Percentiles rank a stretch among this genome's conserved stretches.
phyloP scores from a whole-genome alignment of 1,139 yeast species.

The Hyphopichia pseudoburtonii region DNA sequence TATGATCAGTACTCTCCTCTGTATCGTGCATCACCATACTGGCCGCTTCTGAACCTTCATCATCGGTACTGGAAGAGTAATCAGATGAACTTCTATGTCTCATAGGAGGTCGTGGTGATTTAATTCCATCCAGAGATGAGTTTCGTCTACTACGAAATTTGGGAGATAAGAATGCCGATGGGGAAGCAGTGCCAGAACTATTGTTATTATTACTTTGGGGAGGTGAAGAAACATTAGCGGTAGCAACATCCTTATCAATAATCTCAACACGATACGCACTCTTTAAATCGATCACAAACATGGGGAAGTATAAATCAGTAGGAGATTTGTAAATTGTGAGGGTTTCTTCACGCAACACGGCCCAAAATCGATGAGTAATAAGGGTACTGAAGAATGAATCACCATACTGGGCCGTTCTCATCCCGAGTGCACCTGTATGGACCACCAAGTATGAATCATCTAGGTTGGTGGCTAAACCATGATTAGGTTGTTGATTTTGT shows the following conservation, averaged over 20 bases:
- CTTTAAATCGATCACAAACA: constrained; percentile 68
- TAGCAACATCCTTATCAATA: constrained; percentile 23
- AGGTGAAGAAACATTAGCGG: neutral
- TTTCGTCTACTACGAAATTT: neutral
- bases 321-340: constrained; percentile 69
- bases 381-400: constrained; percentile 38
- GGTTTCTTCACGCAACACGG: constrained; percentile 67
- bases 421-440: constrained; percentile 50
- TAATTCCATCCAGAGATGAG: neutral
- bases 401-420: constrained; percentile 47
- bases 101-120: constrained; percentile 2
- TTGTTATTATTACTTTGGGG: neutral
- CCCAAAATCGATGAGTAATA: constrained; percentile 61
- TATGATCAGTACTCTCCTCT: constrained; percentile 29
- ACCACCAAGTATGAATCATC: constrained; percentile 35
- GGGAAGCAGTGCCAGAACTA: too few relatives aligned
- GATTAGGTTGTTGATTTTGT: constrained; percentile 5
- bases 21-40: constrained; percentile 24
- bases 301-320: constrained; percentile 81
- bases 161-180: neutral
- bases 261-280: constrained; percentile 63
- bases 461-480: constrained; percentile 7
- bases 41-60: constrained; percentile 22
- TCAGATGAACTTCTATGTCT: neutral
- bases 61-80: constrained; percentile 19